A percentile compares a stretch with the other conserved stretches of the same genome.
Conservation (phyloP, 805 yeast species). For the Zygosaccharomyces bisporus region DNA sequence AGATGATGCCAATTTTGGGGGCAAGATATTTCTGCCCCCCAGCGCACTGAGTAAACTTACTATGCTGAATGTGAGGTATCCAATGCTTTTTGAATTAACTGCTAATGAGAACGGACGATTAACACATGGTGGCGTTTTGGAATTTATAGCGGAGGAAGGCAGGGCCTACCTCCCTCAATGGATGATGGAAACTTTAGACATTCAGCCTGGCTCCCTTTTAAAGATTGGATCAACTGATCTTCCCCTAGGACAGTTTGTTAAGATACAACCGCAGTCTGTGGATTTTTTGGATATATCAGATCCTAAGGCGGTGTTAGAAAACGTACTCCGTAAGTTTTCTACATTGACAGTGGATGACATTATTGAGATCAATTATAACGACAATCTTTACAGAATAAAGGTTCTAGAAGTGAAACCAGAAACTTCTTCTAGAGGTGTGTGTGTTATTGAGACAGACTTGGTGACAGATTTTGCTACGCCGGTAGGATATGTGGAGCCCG, state of each 20-base stretch:
- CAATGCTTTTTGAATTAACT: constrained; percentile 83
- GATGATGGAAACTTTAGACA: constrained; percentile 80
- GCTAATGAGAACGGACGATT: constrained; percentile 57
- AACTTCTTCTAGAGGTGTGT: constrained; percentile 58
- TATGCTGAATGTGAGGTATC: constrained; percentile 88
- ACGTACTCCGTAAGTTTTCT: constrained; percentile 83
- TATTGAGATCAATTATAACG: constrained; percentile 81
- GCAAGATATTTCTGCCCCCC: constrained; percentile 92
- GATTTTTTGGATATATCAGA: constrained; percentile 91
- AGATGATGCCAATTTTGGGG: constrained; percentile 86
- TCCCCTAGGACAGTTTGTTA: constrained; percentile 83
- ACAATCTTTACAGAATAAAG: constrained; percentile 69
- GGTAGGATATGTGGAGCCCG: constrained; percentile 95
- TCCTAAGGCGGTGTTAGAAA: constrained; percentile 95
- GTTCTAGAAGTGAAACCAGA: constrained; percentile 87
- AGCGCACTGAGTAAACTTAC: constrained; percentile 86
- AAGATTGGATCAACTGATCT: constrained; percentile 73
- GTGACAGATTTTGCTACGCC: constrained; percentile 99
- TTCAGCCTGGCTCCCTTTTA: constrained; percentile 77
- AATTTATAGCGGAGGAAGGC: constrained; percentile 97
- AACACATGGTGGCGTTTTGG: constrained; percentile 93
- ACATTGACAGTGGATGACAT: constrained; percentile 81
- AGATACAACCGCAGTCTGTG: constrained; percentile 90
- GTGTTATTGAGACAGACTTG: constrained; percentile 94
- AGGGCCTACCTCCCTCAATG: constrained; percentile 91